Base-by-base conservation (phyloP, 306 rosid genomes). In the Dalbergia oliveri region DNA sequence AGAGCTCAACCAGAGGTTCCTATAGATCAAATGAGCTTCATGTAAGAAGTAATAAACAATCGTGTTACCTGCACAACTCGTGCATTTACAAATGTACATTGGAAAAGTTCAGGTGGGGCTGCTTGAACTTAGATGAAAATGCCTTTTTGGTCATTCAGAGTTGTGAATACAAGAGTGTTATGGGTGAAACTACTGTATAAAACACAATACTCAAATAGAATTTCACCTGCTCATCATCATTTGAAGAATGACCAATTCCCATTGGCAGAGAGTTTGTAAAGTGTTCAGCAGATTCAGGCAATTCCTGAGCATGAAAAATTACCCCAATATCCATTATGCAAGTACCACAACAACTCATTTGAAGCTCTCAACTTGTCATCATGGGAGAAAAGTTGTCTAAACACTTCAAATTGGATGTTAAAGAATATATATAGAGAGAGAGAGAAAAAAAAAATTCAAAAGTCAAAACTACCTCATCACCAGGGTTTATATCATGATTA, bases 1-100 rank as follows among this genome's bases (percentile, higher is more conserved):
- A 72, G 71, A 95, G 94, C 84, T 95, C 94, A 34, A 69, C 88
- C 83, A 93, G 82, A 73, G 95, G 92, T 80, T 91, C 99, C 98
- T 95, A 88, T 56, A 44, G 67, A 82, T 62, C 81, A 70, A 66
- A 86, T 26, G 62, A 59, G 33, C 19, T 60, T 54, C 73, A 53
- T 18, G 74, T 83, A 75, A 77, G 78, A 83, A 77, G 10, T 53
- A 75, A 67, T 4, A 66, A 37, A 59, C 16, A 50, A 78, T 43
- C 19, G 54, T 64, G 50, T 41, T 49, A 67, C 51, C 63, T 9
- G 10, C 60, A 56, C 15, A 73, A 72, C 58, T 70, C 63, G 16
- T 71, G 39, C 51, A 35, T 57, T 78, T 63, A 64, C 60, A 51
- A 61, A 10, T 69, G 66, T n/a, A 72, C 44, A 50, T 51, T 8